phyloP scores from a whole-genome alignment of 495 filamentous ascomycete species.

The Neurospora sp. region DNA sequence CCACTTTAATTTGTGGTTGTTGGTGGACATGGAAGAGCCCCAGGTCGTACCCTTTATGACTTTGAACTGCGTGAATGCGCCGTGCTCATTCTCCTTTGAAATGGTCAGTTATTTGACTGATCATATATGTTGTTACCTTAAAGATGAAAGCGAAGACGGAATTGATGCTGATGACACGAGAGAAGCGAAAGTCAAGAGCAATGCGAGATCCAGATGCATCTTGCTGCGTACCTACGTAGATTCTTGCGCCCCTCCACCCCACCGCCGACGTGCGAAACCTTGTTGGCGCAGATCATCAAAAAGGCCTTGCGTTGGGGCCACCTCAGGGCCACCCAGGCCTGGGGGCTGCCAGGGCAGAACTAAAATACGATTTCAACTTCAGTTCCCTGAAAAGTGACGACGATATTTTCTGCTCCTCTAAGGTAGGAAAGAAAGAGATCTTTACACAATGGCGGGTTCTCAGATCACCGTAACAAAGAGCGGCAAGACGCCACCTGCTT shows the following conservation, averaged over 20 bases:
- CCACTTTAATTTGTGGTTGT: neutral
- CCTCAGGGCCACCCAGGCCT: neutral
- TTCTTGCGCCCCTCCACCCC: neutral
- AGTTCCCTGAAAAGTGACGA: neutral
- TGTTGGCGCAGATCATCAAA: neutral
- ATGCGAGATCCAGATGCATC: neutral
- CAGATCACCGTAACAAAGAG: neutral
- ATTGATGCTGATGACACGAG: neutral
- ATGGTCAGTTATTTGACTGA: neutral
- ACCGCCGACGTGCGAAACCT: neutral
- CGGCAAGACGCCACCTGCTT: neutral
- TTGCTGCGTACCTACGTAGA: neutral
- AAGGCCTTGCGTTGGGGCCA: neutral
- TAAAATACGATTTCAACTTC: neutral
- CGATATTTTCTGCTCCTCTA: neutral
- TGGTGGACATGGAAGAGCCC: neutral
- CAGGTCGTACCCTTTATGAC: neutral
- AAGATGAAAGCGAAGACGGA: neutral
- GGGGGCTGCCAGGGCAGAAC: neutral
- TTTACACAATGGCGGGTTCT: neutral
- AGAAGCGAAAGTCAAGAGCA: neutral
- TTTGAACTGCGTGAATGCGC: neutral
- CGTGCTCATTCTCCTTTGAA: neutral
- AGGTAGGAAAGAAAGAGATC: neutral
- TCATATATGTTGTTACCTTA: neutral